These are phyloP conservation scores for Tolypocladium cylindrosporum DNA, from an alignment of 2,329 filamentous ascomycete genomes.

Conservation along the genomic window DNA sequence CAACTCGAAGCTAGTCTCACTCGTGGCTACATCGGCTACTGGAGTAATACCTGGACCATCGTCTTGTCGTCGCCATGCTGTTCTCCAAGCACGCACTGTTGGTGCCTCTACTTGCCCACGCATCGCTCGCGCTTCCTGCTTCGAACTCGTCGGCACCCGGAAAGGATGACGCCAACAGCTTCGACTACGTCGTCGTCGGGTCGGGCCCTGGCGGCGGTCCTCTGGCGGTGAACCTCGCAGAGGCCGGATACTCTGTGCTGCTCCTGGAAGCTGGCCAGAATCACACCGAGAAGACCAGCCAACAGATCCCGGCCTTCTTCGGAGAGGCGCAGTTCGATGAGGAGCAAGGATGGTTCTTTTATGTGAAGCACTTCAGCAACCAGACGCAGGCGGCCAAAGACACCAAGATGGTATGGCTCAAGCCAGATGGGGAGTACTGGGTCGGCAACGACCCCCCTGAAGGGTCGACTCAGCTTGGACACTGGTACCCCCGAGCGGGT, in stretches of 20 bases:
- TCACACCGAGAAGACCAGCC: conserved; percentile 25
- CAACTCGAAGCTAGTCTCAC: background rate
- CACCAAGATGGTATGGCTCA: conserved; percentile 36
- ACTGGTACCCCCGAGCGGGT: conserved; percentile 33
- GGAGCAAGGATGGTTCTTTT: conserved; percentile 44
- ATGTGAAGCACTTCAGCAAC: conserved; percentile 49
- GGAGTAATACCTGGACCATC: background rate
- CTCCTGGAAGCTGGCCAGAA: conserved; percentile 50
- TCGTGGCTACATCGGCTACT: background rate
- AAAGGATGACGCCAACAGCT: conserved; percentile 12
- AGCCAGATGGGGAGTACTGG: conserved; percentile 23
- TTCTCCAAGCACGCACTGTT: background rate
- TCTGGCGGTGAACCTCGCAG: conserved; percentile 43
- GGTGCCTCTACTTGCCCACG: background rate
- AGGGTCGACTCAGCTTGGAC: conserved; percentile 26
- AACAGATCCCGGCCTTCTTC: conserved; percentile 16
- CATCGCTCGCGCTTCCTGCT: background rate
- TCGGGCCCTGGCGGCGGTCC: conserved; percentile 47
- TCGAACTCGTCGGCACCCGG: background rate
- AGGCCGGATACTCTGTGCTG: conserved; percentile 45
- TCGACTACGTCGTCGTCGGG: conserved; percentile 52
- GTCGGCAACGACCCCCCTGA: conserved; percentile 21
- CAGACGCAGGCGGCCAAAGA: conserved; percentile 31
- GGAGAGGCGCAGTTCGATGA: conserved; percentile 12
- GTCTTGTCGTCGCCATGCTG: background rate